Conservation (phyloP, 352 stramenopile genomes). For the Blastocystis sp. region DNA sequence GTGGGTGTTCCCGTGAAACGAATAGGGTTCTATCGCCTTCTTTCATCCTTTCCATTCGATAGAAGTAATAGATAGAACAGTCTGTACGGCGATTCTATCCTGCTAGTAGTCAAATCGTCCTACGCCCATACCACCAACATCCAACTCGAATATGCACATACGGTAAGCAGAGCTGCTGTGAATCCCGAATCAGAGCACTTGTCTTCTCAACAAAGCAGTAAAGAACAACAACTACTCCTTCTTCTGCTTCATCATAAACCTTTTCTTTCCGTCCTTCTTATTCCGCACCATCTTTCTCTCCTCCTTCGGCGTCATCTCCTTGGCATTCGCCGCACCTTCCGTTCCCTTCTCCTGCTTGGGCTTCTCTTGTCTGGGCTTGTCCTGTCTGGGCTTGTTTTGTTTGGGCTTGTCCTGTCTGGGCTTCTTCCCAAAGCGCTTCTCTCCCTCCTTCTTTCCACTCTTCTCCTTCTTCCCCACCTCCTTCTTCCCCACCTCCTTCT, state of each 20-base stretch:
- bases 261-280: slow-evolving; percentile 64
- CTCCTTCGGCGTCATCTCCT: slow-evolving; percentile 72
- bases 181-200: no score
- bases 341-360: slow-evolving; percentile 52
- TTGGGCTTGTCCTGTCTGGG: slow-evolving; percentile 69
- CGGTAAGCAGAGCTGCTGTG: no score
- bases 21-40: no score
- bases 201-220: neutral
- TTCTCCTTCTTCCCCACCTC: slow-evolving; percentile 69
- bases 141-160: no score
- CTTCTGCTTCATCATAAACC: slow-evolving; percentile 12
- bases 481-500: slow-evolving; percentile 79
- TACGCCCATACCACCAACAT: neutral
- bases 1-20: no score
- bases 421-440: slow-evolving; percentile 60
- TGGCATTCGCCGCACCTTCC: slow-evolving; percentile 67
- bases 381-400: neutral
- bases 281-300: slow-evolving; percentile 70
- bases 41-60: no score
- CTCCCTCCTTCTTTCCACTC: slow-evolving; percentile 63
- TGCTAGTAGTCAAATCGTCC: no score
- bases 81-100: no score
- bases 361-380: slow-evolving; percentile 22
- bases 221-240: neutral
- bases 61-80: no score